Evolutionary conservation across 495 filamentous ascomycete species (phyloP), one percentile per base, ranked within the genome.

Genomic region (Podospora pseudocomata): DNA sequence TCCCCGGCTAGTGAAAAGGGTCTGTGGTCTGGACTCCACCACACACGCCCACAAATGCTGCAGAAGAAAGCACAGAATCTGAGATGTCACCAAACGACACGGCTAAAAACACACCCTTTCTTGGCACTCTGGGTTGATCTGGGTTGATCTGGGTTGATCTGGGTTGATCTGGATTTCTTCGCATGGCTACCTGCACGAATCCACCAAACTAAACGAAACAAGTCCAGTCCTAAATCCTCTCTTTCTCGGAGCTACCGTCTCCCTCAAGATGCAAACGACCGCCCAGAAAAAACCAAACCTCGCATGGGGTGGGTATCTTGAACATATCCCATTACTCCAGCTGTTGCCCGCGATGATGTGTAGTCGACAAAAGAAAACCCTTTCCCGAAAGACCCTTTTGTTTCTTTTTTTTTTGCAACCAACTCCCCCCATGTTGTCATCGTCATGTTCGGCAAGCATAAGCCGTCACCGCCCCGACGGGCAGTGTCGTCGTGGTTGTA

Each of bases 401-500:
- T 58, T 58, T 58, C 23, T 20, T 16, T 15, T 20, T 20, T 20
- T 3, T 67, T 26, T 63, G 49, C 44, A 59, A 5, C 60, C 55
- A 23, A 28, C 2, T 55, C 2, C 18, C 55, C 34, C 39, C 19
- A 23, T 7, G 26, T 49, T 13, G 55, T 18, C 23, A 23, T 1
- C 23, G 23, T 28, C 34, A 59, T 67, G 55, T 69, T 34, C 7
- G 32, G n/a, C 75, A 77, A 30, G 69, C 69, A 64, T 75, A 77
- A 2, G 72, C 66, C 15, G 75, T 77, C n/a, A 66, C 68, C 5
- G 68, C 64, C 18, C 75, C 75, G 11, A 77, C 67, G 1, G 73
- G 69, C 16, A 75, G 63, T 6, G 74, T 77, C 2, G 71, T 70
- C 3, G 75, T 77, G 28, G 70, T 74, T 4, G 65, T 71, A 59